Evolutionary conservation across 2,329 filamentous ascomycete genomes (phyloP), one percentile per base, ranked within the genome.

Genomic region (Xylariaceae sp.): DNA sequence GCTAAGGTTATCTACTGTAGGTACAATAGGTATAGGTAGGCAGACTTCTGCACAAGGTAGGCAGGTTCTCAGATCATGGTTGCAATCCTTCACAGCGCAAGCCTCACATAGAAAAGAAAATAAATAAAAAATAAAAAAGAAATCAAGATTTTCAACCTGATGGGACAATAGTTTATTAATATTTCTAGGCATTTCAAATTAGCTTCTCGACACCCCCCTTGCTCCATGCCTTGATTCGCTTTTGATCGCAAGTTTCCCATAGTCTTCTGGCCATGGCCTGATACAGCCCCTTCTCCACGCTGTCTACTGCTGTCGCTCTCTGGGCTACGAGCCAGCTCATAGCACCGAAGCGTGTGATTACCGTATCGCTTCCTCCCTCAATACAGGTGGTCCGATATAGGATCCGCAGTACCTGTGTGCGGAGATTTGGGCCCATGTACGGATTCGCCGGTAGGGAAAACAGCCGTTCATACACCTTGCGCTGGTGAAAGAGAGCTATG

Each of bases 391-490:
- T 59, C 39, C 67, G 56, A 29, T 69, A 69, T 6, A 70, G 35
- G 29, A 67, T 61, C 39, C 66, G 59, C 37, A 68, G 52, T 8
- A 69, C 56, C 50, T 66, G 64, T 0, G 53, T 64, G 31, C 67
- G 62, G 6, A 70, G 62, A 37, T 57, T 60, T 4, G 55, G 57
- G 12, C 66, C 54, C 54, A 62, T 65, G 63, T 64, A 71, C 9
- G 62, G 66, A 37, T 67, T 64, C 48, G 65, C 52, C 0, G 65
- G 54, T 27, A 70, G 59, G 4, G 71, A 70, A 26, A 81, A 70
- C 2, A 77, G 71, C 1, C 77, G 74, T 67, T 82, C 80, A 44
- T 83, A 75, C 0, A 83, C 74, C 56, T 81, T 65, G 32, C 65
- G 65, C 40, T 61, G 60, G 55, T 69, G 67, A 51, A 68, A 68